These are phyloP conservation scores for Boletus calvinii DNA, from an alignment of 1,284 basidiomycete genomes.

Conservation along the genomic window DNA sequence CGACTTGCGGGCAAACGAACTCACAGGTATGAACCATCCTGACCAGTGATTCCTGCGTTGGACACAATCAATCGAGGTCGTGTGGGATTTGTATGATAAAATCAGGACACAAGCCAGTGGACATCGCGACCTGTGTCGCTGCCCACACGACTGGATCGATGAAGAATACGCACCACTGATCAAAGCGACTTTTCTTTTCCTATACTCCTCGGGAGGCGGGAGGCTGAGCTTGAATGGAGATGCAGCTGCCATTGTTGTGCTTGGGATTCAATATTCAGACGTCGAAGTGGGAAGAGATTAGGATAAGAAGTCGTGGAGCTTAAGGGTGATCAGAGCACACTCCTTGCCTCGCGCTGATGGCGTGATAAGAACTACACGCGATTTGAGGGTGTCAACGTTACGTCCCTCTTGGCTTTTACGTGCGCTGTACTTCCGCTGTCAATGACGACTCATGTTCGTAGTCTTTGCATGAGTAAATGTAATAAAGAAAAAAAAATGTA, in stretches of 20 bases:
- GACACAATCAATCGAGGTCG: slow-evolving; percentile 12
- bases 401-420: not conserved
- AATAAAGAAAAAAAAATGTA: too few species aligned
- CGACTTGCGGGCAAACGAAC: slow-evolving; percentile 24
- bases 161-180: slow-evolving; percentile 65
- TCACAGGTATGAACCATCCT: slow-evolving; percentile 88
- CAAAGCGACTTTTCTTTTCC: slow-evolving; percentile 84
- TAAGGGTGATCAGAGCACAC: not conserved
- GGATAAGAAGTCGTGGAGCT: not conserved
- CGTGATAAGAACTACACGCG: not conserved
- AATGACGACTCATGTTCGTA: too few species aligned
- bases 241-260: slow-evolving; percentile 23
- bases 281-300: not conserved
- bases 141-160: slow-evolving; percentile 5
- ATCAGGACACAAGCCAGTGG: slow-evolving; percentile 7
- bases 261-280: not conserved
- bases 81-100: not conserved
- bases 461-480: too few species aligned
- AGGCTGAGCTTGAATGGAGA: slow-evolving; percentile 52
- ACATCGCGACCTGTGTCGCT: not conserved
- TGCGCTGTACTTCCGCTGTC: too few species aligned
- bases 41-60: slow-evolving; percentile 80
- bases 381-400: not conserved
- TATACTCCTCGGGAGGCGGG: slow-evolving; percentile 76
- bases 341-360: slow-evolving; percentile 10